Evolutionary conservation across 805 yeast genomes (phyloP).

Genomic region (Vanderwaltozyma yarrowii): DNA sequence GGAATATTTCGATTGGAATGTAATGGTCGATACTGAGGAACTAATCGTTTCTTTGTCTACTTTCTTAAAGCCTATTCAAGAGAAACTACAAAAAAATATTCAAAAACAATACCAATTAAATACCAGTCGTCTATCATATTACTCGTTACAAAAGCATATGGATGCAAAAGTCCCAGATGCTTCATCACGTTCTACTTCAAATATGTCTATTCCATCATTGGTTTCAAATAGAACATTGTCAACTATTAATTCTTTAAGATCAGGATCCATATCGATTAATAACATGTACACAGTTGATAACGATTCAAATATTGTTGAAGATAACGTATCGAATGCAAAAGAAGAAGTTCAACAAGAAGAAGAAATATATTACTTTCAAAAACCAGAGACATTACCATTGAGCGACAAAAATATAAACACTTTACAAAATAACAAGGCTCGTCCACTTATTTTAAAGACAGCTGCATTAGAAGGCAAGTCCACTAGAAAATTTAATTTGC

Average conservation of each 20-base stretch:
- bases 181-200: constrained; percentile 24
- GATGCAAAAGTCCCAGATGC: background rate
- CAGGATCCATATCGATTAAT: background rate
- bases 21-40: constrained; percentile 61
- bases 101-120: constrained; percentile 13
- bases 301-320: background rate
- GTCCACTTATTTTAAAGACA: constrained; percentile 14
- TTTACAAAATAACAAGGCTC: constrained; percentile 3
- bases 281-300: background rate
- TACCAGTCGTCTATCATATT: constrained; percentile 5
- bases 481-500: background rate
- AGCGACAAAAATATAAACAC: background rate
- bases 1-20: constrained; percentile 75
- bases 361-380: background rate
- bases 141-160: constrained; percentile 7
- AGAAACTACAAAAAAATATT: constrained; percentile 13
- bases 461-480: background rate
- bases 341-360: background rate
- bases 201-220: constrained; percentile 32
- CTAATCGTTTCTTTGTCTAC: constrained; percentile 60
- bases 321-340: background rate
- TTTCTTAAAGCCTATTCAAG: constrained; percentile 65
- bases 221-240: constrained; percentile 32
- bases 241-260: constrained; percentile 13
- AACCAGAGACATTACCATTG: background rate